Evolutionary conservation across 2,329 filamentous ascomycete species (phyloP), one percentile per base, ranked within the genome.

Genomic region (Xylaria arbuscula): DNA sequence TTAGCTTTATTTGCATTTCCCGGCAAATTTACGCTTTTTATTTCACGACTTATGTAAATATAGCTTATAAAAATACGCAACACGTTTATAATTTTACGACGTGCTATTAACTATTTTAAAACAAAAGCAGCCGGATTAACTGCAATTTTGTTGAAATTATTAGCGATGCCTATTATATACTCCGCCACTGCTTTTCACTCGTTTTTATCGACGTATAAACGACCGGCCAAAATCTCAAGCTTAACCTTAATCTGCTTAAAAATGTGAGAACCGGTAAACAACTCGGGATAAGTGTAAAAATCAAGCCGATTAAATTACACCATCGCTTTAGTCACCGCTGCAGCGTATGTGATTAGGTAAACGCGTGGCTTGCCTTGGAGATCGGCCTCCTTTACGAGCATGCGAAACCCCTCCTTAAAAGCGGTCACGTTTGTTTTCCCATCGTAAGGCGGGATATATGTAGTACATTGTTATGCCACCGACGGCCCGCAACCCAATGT

Each of bases 311-410:
- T 87, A 77, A 92, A 90, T 1, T 81, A 78, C 0, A 86, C 72
- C 89, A 92, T 92, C 0, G 82, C 80, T 28, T 84, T 84, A 0
- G 89, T 90, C 0, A 90, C 82, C 0, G 90, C 88, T 0, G 89
- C 84, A 0, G 89, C 83, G 67, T 92, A 92, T 0, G 82, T 76
- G 0, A 91, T 75, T 0, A 92, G 78, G 61, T 87, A 82, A 0
- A 83, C 82, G 4, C 10, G 13, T 0, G 72, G 64, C 22, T 56
- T 11, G 10, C n/a, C 47, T 17, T 47, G 63, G n/a, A 76, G 72
- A 62, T 62, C 71, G 34, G 80, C 77, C 54, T 84, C 79, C 40
- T 82, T 82, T 2, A 81, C 79, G 11, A 84, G 79, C 82, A 84
- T 84, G 66, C 83, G 81, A 77, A 84, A 84, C 1, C 83, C 81